Evolutionary conservation across 2,329 filamentous ascomycete species (phyloP).

Genomic region (Xylariaceae sp.): DNA sequence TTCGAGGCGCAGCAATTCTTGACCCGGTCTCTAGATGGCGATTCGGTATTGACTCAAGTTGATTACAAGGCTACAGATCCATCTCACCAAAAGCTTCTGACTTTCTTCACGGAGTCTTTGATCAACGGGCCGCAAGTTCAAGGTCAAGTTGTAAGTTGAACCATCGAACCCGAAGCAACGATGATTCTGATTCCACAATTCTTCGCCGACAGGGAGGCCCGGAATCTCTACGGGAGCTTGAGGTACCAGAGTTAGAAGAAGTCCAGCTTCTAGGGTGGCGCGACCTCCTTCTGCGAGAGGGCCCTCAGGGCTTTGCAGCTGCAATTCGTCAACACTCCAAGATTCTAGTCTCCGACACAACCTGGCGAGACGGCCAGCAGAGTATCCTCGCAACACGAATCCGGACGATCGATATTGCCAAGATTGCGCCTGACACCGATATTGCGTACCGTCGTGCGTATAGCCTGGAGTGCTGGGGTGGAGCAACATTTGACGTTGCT

Average conservation of each 20-base stretch:
- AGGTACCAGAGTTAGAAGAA: no score
- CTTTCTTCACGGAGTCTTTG: neutral
- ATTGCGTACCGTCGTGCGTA: neutral
- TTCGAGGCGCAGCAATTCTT: no score
- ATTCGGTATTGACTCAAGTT: no score
- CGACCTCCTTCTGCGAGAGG: neutral
- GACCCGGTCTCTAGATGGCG: no score
- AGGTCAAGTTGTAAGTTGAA: neutral
- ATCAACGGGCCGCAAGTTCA: neutral
- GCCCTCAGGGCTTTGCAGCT: neutral
- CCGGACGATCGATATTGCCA: neutral
- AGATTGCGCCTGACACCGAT: neutral
- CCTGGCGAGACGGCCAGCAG: slow-evolving; percentile 2
- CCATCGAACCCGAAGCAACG: neutral
- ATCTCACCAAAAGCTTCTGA: neutral
- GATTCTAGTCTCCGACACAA: slow-evolving; percentile 1
- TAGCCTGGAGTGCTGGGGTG: slow-evolving; percentile 1
- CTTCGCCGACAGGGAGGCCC: no score
- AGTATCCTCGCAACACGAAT: neutral
- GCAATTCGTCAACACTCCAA: neutral
- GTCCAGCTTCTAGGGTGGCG: no score
- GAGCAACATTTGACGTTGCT: slow-evolving; percentile 1
- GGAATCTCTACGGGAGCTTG: no score
- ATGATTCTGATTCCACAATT: neutral
- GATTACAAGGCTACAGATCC: no score